Conservation (phyloP, 2,329 filamentous ascomycete genomes). For the Pestalotiopsis fici region DNA sequence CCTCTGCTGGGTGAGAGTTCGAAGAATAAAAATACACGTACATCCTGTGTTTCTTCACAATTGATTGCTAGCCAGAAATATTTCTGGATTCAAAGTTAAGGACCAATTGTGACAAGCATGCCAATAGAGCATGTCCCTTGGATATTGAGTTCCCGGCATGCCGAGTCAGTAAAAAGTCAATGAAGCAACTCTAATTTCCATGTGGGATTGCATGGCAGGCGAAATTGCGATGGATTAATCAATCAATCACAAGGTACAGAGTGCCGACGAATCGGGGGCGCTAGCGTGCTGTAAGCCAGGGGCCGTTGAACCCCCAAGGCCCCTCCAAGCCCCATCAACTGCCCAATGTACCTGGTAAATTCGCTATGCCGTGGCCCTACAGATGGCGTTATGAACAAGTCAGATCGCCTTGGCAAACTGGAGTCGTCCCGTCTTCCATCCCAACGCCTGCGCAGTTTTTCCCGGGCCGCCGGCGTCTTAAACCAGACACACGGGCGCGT, state of each 20-base stretch:
- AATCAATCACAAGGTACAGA: not conserved
- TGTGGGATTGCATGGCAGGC: no score
- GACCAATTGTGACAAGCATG: no score
- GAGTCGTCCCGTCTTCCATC: not conserved
- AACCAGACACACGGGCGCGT: not conserved
- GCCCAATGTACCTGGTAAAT: not conserved
- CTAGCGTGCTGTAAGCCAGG: not conserved
- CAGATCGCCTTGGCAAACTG: not conserved
- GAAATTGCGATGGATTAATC: not conserved
- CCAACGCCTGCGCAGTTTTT: not conserved
- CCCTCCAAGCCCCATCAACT: not conserved
- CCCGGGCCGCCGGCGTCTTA: not conserved
- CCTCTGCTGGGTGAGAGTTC: no score
- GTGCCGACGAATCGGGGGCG: not conserved
- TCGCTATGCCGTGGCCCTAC: not conserved
- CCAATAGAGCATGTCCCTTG: no score
- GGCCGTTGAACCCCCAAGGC: not conserved
- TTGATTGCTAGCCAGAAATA: no score
- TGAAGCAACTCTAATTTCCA: no score
- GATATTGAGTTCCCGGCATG: no score
- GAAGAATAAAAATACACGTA: no score
- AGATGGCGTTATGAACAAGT: not conserved
- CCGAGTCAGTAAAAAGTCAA: no score
- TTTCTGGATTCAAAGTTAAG: no score
- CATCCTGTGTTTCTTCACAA: no score